Evolutionary conservation across 148 eudicot genomes (phyloP).

Genomic region (Amaranthus hypochondriacus): DNA sequence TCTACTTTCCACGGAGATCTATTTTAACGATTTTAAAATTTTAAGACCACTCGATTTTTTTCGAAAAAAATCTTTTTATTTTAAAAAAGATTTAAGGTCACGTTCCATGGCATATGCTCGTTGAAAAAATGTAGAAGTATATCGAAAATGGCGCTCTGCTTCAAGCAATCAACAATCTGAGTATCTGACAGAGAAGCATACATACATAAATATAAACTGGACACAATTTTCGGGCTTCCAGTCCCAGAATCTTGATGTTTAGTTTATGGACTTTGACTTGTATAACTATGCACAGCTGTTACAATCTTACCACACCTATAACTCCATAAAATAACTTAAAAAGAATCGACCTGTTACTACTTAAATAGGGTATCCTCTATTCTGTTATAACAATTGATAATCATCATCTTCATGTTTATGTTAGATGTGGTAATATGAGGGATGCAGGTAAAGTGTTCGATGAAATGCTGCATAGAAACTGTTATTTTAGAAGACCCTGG

Average conservation of each 20-base stretch:
- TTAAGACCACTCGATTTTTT: too few relatives aligned
- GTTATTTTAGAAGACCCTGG: constrained; percentile 64
- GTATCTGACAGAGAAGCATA: too few relatives aligned
- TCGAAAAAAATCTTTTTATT: too few relatives aligned
- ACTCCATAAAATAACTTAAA: constrained; percentile 39
- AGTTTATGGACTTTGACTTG: constrained; percentile 49
- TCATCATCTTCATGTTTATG: constrained; percentile 67
- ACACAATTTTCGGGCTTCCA: not conserved
- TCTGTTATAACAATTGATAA: constrained; percentile 49
- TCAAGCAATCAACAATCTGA: too few relatives aligned
- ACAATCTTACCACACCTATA: constrained; percentile 41
- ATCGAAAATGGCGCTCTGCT: too few relatives aligned
- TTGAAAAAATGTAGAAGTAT: too few relatives aligned
- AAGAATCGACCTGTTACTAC: constrained; percentile 58
- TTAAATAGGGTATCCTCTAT: constrained; percentile 64
- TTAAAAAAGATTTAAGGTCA: too few relatives aligned
- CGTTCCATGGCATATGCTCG: too few relatives aligned
- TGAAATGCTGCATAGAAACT: constrained; percentile 60
- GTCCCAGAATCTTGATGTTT: not conserved
- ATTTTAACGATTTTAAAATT: too few relatives aligned
- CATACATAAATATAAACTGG: too few relatives aligned
- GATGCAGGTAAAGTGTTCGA: constrained; percentile 70
- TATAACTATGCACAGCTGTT: constrained; percentile 45
- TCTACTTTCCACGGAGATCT: too few relatives aligned
- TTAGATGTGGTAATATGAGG: constrained; percentile 33